phyloP scores from a whole-genome alignment of 129 eudicot species.

The Tagetes erecta region DNA sequence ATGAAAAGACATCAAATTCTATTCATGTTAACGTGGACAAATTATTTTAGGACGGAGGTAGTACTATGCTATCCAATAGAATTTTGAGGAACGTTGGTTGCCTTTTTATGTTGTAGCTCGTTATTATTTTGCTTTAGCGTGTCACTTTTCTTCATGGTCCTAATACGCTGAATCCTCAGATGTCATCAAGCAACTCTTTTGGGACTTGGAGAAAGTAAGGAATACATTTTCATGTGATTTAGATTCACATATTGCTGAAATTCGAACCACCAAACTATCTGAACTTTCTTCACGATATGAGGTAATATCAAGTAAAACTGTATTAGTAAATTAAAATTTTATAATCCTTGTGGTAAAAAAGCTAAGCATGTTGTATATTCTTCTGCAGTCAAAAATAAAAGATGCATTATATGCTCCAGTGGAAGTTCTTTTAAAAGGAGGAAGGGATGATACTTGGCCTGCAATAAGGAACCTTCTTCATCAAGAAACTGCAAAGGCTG shows the following conservation, averaged over 20 bases:
- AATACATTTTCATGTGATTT: constrained; percentile 75
- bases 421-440: neutral
- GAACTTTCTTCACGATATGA: constrained; percentile 71
- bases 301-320: constrained; percentile 39
- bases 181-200: constrained; percentile 68
- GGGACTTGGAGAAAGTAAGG: constrained; percentile 75
- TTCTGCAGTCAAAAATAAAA: constrained; percentile 62
- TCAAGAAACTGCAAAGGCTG: neutral
- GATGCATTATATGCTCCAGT: constrained; percentile 60
- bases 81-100: no score
- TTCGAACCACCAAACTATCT: constrained; percentile 68
- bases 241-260: constrained; percentile 76
- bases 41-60: no score
- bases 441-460: constrained; percentile 76
- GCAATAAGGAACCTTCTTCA: constrained; percentile 76
- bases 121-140: no score
- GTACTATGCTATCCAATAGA: no score
- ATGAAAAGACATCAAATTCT: no score
- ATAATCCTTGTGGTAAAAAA: no score
- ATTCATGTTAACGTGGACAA: no score
- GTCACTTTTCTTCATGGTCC: neutral
- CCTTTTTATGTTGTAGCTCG: no score
- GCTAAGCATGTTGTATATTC: neutral
- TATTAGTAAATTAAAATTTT: no score
- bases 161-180: constrained; percentile 44